Evolutionary conservation across 179 eudicot species (phyloP), one percentile per base, ranked within the genome.

Genomic region (Corrigiola litoralis): DNA sequence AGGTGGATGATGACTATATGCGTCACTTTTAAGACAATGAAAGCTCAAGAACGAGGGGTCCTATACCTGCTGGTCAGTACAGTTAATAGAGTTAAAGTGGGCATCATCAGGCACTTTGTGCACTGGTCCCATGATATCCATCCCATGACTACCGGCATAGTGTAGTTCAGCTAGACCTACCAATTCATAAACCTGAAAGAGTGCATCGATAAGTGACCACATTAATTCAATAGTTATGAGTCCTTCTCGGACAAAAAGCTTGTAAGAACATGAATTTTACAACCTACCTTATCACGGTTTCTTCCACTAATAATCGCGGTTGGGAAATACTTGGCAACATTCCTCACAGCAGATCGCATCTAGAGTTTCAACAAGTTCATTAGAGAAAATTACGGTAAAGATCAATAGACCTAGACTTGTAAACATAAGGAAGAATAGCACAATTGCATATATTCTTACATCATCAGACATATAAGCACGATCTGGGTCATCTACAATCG

Each of bases 61-160:
- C 20, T 20, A 14, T 58, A 85, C 89, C 85, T 83, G 77, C 61
- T 58, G 63, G 72, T 85, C 77, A 58, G 81, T 69, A 60, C 82
- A 76, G 49, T 71, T 71, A 21, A 66, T 55, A 38, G 59, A 68
- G 34, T 60, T 74, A 58, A 71, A 61, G 60, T 63, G 70, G 72
- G 31, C 76, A 66, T 42, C 76, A 66, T 42, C 31, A 27, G 71
- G 50, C 57, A 61, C 51, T 45, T 63, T 45, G 61, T 67, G 80
- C 53, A 70, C 79, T 2, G 97, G 91, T 62, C 80, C 78, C 80
- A 87, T 79, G 17, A 90, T 87, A 79, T 90, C 97, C 90, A 90
- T 82, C 49, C 97, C 97, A 81, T 90, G 97, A 77, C 97, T 88
- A 71, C 97, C 97, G 5, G 97, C 97, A 76, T 90, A 90, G 70